A percentile compares a stretch with the other conserved stretches of the same genome.
Conservation (phyloP, 208 protist species). For the Paratrypanosoma confusum region DNA sequence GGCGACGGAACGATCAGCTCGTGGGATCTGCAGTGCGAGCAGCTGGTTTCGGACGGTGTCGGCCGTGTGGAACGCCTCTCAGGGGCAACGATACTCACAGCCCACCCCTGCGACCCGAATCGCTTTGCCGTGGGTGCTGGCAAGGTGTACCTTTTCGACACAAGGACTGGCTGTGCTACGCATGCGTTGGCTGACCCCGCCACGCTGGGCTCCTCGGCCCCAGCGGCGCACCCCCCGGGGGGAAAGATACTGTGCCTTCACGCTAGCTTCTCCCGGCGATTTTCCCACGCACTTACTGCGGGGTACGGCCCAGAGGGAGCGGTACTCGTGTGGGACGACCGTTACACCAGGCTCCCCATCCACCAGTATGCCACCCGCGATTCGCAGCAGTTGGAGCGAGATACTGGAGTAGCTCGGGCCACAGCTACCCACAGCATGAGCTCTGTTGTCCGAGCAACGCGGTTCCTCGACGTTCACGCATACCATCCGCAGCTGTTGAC, state of each 20-base stretch:
- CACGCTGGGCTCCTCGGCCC: slow-evolving; percentile 1
- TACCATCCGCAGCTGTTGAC: too few species aligned
- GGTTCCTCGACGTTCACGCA: too few species aligned
- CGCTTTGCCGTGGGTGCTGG: slow-evolving; percentile 40
- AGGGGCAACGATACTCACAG: slow-evolving; percentile 10
- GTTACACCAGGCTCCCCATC: slow-evolving; percentile 11
- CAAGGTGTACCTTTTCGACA: slow-evolving; percentile 35
- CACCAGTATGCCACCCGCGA: too few species aligned
- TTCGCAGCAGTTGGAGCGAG: too few species aligned
- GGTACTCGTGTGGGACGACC: slow-evolving; percentile 28
- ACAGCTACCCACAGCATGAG: too few species aligned
- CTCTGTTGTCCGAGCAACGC: too few species aligned
- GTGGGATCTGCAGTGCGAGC: slow-evolving; percentile 38
- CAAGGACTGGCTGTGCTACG: slow-evolving; percentile 6
- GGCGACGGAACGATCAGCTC: slow-evolving; percentile 27
- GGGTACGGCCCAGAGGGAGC: slow-evolving; percentile 44
- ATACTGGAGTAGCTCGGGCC: too few species aligned
- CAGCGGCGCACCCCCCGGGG: not conserved
- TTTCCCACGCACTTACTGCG: slow-evolving; percentile 38
- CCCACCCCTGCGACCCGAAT: slow-evolving; percentile 27
- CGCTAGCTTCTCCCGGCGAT: slow-evolving; percentile 47
- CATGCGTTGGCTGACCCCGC: slow-evolving; percentile 8
- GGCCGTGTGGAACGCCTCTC: slow-evolving; percentile 4
- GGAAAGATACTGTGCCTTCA: slow-evolving; percentile 12
- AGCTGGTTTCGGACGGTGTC: slow-evolving; percentile 13